These are phyloP conservation scores for Phytophthora sojae DNA, from an alignment of 352 stramenopile genomes.

Conservation along the genomic window DNA sequence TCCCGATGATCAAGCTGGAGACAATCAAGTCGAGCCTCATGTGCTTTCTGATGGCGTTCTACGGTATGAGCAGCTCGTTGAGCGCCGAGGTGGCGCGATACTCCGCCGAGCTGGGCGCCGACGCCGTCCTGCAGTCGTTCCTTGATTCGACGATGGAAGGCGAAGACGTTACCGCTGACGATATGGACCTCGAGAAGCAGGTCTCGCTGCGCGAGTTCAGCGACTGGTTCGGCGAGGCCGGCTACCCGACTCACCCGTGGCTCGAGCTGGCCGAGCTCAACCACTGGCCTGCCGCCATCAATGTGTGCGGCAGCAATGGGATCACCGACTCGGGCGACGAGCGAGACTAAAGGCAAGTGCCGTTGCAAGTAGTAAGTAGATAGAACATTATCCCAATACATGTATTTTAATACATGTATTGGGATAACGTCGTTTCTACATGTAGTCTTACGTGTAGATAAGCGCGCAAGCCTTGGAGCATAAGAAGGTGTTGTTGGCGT, in stretches of 20 bases:
- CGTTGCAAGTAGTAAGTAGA: conserved; percentile 13
- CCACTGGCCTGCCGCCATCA: conserved; percentile 82
- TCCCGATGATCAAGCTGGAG: conserved; percentile 50
- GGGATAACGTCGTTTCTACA: not conserved
- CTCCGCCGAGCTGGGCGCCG: conserved; percentile 71
- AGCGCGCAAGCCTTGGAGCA: conserved; percentile 67
- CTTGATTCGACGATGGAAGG: conserved; percentile 34
- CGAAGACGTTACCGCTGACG: not conserved
- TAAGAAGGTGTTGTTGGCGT: conserved; percentile 86
- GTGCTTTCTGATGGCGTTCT: conserved; percentile 86
- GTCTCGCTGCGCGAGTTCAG: conserved; percentile 75
- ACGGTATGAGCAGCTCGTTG: conserved; percentile 83
- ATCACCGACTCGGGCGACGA: conserved; percentile 39
- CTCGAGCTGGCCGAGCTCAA: conserved; percentile 80
- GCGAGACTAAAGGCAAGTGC: conserved; percentile 10
- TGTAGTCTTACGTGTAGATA: conserved; percentile 36
- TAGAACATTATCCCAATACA: not conserved
- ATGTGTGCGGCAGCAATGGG: conserved; percentile 63
- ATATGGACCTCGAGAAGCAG: conserved; percentile 46
- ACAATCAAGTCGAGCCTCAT: conserved; percentile 72
- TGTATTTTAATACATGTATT: not conserved
- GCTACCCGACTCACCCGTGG: conserved; percentile 78
- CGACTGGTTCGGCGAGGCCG: conserved; percentile 77
- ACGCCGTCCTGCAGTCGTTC: conserved; percentile 75
- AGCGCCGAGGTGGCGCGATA: conserved; percentile 76